Evolutionary conservation across 768 basidiomycete genomes (phyloP).

Genomic region (Omphalotus guepiniiformis): DNA sequence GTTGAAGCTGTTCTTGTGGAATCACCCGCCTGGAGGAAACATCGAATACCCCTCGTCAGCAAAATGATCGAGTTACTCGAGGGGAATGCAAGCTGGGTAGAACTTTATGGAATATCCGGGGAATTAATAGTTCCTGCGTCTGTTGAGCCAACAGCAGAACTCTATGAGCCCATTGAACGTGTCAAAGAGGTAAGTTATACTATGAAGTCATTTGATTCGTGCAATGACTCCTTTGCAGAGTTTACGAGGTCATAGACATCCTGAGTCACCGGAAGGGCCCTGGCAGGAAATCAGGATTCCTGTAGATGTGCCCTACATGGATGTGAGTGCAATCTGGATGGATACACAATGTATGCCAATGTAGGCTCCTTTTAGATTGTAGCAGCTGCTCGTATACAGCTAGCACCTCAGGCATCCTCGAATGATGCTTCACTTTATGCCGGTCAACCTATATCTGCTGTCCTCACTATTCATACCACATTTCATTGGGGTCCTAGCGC

Average conservation of each 20-base stretch:
- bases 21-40: slow-evolving; percentile 25
- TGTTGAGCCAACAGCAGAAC: slow-evolving; percentile 25
- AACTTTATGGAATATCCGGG: slow-evolving; percentile 65
- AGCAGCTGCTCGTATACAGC: slow-evolving; percentile 50
- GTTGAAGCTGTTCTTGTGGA: slow-evolving; percentile 40
- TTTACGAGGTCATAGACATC: slow-evolving; percentile 39
- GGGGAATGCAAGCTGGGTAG: slow-evolving; percentile 61
- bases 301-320: slow-evolving; percentile 80
- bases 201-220: not conserved
- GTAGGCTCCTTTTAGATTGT: slow-evolving; percentile 48
- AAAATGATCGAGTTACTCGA: slow-evolving; percentile 58
- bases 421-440: slow-evolving; percentile 63
- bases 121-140: slow-evolving; percentile 55
- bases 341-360: slow-evolving; percentile 6
- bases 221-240: slow-evolving; percentile 24
- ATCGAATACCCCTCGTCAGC: slow-evolving; percentile 42
- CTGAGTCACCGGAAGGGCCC: slow-evolving; percentile 32
- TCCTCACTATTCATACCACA: slow-evolving; percentile 62
- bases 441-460: slow-evolving; percentile 78
- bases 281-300: slow-evolving; percentile 83
- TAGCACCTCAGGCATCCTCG: slow-evolving; percentile 44
- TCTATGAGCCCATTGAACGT: slow-evolving; percentile 25
- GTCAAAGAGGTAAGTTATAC: slow-evolving; percentile 29
- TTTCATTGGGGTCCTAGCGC: slow-evolving; percentile 70
- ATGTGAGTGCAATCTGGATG: slow-evolving; percentile 44